Percentiles rank a stretch among this genome's conserved stretches.
Conservation (phyloP, 1,139 yeast genomes). For the Zygosaccharomyces sapae region DNA sequence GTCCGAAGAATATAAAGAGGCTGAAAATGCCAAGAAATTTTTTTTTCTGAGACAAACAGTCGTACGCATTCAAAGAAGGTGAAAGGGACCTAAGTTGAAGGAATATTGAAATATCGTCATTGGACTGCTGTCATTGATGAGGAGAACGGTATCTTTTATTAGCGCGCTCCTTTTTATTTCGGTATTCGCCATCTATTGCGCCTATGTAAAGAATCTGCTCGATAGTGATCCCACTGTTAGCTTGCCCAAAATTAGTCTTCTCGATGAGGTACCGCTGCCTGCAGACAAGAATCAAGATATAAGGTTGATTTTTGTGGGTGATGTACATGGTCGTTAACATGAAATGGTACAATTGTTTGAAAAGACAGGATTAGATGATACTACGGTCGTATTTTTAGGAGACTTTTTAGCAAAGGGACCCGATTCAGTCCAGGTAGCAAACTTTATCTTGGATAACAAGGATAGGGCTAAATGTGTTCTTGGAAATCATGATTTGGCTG, state of each 20-base stretch:
- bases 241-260: conserved; percentile 32
- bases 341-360: conserved; percentile 54
- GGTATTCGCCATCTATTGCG: conserved; percentile 1
- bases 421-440: conserved; percentile 63
- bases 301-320: conserved; percentile 67
- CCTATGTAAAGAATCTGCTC: conserved; percentile 1
- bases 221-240: neutral
- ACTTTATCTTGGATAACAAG: conserved; percentile 54
- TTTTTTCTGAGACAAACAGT: neutral
- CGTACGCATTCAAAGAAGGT: neutral
- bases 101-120: neutral
- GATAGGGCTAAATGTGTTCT: conserved; percentile 62
- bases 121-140: neutral
- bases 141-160: neutral
- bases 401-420: conserved; percentile 87
- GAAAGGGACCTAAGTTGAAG: neutral
- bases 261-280: conserved; percentile 18
- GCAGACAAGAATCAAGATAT: conserved; percentile 5
- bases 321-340: conserved; percentile 74
- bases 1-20: neutral
- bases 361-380: conserved; percentile 39
- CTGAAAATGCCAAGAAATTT: neutral
- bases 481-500: conserved; percentile 77
- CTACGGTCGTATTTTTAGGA: conserved; percentile 51
- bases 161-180: neutral